These are phyloP conservation scores for Lachnellula subtilissima DNA, from an alignment of 2,329 filamentous ascomycete species.

Conservation along the genomic window DNA sequence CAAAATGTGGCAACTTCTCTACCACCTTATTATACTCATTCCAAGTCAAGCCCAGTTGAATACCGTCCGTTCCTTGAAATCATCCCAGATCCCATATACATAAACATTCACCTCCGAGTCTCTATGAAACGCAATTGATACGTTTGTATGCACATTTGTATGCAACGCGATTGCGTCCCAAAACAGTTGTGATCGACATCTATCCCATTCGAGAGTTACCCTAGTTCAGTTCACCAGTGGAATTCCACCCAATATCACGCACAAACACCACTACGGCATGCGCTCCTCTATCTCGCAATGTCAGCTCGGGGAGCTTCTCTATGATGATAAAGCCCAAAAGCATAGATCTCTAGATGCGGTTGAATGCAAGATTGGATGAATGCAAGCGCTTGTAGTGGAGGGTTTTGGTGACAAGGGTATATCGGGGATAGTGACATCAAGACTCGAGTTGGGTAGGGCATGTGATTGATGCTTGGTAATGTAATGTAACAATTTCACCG, in stretches of 20 bases:
- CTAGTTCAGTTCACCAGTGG: constrained; percentile 28
- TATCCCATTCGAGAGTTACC: constrained; percentile 33
- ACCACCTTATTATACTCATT: neutral
- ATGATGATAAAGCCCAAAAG: constrained; percentile 34
- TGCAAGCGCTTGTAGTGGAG: constrained; percentile 30
- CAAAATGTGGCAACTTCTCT: neutral
- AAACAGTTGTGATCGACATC: constrained; percentile 35
- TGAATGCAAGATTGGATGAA: constrained; percentile 31
- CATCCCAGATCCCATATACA: neutral
- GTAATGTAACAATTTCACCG: too few relatives aligned
- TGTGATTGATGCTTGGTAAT: too few relatives aligned
- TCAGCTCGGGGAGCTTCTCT: constrained; percentile 26
- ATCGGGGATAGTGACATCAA: constrained; percentile 31
- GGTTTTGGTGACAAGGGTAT: constrained; percentile 34
- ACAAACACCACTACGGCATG: constrained; percentile 37
- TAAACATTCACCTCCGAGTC: constrained; percentile 34
- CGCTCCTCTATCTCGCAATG: constrained; percentile 33
- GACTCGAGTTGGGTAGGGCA: too few relatives aligned
- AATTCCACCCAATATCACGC: constrained; percentile 41
- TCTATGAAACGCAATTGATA: constrained; percentile 36
- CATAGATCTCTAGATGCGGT: constrained; percentile 36
- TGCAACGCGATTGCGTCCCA: constrained; percentile 39
- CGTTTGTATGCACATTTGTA: constrained; percentile 23
- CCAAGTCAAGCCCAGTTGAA: neutral
- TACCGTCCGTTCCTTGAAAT: neutral